Percentiles rank a stretch among this genome's conserved stretches.
Conservation (phyloP, 257 asterid species). For the Craterostigma plantagineum region DNA sequence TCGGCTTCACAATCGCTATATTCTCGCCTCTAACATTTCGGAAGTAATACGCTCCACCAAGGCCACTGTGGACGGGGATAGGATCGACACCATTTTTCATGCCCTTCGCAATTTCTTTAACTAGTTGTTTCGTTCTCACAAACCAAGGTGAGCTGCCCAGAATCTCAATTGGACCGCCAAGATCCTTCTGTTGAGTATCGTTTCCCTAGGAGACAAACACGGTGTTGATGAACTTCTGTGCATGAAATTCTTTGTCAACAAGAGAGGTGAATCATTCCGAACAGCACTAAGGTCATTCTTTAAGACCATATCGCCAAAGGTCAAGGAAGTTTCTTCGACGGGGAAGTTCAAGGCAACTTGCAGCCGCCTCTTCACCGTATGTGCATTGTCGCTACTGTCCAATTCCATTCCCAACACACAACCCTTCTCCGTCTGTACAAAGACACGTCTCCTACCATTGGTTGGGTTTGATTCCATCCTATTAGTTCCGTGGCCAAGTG, state of each 20-base stretch:
- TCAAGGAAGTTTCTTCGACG: slow-evolving; percentile 75
- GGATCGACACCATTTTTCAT: slow-evolving; percentile 77
- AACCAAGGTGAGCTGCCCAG: slow-evolving; percentile 43
- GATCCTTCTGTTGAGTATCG: slow-evolving; percentile 68
- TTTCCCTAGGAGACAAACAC: slow-evolving; percentile 79
- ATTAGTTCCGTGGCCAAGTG: slow-evolving; percentile 41
- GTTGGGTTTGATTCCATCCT: slow-evolving; percentile 49
- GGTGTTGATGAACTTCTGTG: slow-evolving; percentile 96
- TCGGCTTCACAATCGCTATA: slow-evolving; percentile 94
- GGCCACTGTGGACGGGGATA: slow-evolving; percentile 64
- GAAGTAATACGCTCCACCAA: slow-evolving; percentile 91
- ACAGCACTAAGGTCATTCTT: slow-evolving; percentile 80
- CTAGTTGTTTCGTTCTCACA: slow-evolving; percentile 42
- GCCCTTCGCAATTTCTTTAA: slow-evolving; percentile 70
- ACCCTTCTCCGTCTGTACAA: slow-evolving; percentile 85
- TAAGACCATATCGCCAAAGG: slow-evolving; percentile 72
- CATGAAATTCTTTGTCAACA: slow-evolving; percentile 58
- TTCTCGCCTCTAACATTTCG: slow-evolving; percentile 65
- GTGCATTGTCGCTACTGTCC: slow-evolving; percentile 75
- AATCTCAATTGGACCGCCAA: slow-evolving; percentile 72
- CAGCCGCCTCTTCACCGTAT: slow-evolving; percentile 78
- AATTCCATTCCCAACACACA: slow-evolving; percentile 90
- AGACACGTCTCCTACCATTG: slow-evolving; percentile 55
- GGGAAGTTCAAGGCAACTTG: slow-evolving; percentile 77
- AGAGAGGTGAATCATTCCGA: slow-evolving; percentile 73